Conservation (phyloP, 495 filamentous ascomycete species). For the Jackrogersella minutella region DNA sequence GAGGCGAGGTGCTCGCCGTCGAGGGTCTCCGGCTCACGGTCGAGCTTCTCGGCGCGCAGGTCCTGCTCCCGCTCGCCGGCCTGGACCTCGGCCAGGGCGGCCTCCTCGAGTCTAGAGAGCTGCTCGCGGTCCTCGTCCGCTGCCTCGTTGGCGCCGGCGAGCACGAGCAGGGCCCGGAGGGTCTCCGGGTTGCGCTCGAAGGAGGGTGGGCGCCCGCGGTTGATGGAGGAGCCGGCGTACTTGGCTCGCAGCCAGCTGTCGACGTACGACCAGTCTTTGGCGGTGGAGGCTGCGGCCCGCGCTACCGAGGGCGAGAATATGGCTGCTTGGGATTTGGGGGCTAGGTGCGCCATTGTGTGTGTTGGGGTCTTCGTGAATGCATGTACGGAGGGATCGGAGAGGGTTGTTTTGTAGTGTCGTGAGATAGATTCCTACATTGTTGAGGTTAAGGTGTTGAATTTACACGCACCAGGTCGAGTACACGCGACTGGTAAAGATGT, state of each 20-base stretch:
- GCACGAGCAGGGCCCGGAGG: conserved; percentile 74
- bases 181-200: conserved; percentile 91
- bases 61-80: conserved; percentile 54
- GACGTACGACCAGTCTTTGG: conserved; percentile 88
- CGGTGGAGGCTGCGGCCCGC: conserved; percentile 66
- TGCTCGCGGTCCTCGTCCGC: conserved; percentile 78
- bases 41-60: too few species aligned
- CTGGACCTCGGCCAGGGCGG: conserved; percentile 62
- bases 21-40: neutral
- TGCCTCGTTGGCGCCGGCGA: conserved; percentile 79
- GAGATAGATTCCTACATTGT: too few species aligned
- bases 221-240: conserved; percentile 53
- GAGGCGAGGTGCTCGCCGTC: conserved; percentile 27
- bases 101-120: conserved; percentile 66
- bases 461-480: conserved; percentile 7
- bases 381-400: too few species aligned
- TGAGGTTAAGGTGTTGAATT: neutral
- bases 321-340: conserved; percentile 53
- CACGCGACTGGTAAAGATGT: conserved; percentile 30
- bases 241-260: conserved; percentile 80
- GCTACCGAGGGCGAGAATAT: conserved; percentile 78
- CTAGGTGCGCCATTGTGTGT: conserved; percentile 58
- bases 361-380: neutral
- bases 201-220: conserved; percentile 49
- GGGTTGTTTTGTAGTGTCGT: too few species aligned